phyloP scores from a whole-genome alignment of 805 yeast genomes.

The Cyberlindnera petersonii region DNA sequence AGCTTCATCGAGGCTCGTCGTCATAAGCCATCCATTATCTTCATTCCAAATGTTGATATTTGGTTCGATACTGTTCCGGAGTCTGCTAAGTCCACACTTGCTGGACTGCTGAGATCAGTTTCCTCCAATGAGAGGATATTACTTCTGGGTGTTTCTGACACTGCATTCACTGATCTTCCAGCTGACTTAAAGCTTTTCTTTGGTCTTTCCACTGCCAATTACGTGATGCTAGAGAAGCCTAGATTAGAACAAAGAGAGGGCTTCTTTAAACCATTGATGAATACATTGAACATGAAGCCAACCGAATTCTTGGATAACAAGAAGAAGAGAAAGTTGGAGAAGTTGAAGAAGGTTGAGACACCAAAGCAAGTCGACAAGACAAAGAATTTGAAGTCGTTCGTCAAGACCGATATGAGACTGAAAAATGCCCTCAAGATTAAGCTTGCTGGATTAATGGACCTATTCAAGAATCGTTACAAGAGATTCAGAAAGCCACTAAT shows the following conservation, averaged over 20 bases:
- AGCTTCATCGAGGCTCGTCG: slow-evolving; percentile 82
- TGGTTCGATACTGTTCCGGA: slow-evolving; percentile 69
- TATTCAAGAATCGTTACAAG: slow-evolving; percentile 81
- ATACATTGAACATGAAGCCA: slow-evolving; percentile 64
- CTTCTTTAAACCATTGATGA: slow-evolving; percentile 55
- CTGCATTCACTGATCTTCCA: slow-evolving; percentile 36
- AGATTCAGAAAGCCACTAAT: slow-evolving; percentile 87
- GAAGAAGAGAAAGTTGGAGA: slow-evolving; percentile 29
- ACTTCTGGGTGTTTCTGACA: slow-evolving; percentile 67
- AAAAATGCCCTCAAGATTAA: slow-evolving; percentile 84
- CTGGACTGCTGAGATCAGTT: slow-evolving; percentile 63
- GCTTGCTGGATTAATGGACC: slow-evolving; percentile 83
- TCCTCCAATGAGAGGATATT: slow-evolving; percentile 70
- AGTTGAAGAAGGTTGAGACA: slow-evolving; percentile 38
- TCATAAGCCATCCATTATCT: slow-evolving; percentile 83
- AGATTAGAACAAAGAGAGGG: slow-evolving; percentile 40
- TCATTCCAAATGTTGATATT: slow-evolving; percentile 75
- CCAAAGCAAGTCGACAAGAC: slow-evolving; percentile 33
- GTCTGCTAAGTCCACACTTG: slow-evolving; percentile 67
- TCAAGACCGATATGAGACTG: slow-evolving; percentile 69
- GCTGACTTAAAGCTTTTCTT: slow-evolving; percentile 51
- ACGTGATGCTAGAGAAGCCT: slow-evolving; percentile 44
- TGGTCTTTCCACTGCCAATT: slow-evolving; percentile 49
- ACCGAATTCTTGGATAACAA: slow-evolving; percentile 63
- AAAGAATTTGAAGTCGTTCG: slow-evolving; percentile 39